Base-by-base conservation (phyloP, 1,284 basidiomycete genomes). In the Rhodotorula sp. region DNA sequence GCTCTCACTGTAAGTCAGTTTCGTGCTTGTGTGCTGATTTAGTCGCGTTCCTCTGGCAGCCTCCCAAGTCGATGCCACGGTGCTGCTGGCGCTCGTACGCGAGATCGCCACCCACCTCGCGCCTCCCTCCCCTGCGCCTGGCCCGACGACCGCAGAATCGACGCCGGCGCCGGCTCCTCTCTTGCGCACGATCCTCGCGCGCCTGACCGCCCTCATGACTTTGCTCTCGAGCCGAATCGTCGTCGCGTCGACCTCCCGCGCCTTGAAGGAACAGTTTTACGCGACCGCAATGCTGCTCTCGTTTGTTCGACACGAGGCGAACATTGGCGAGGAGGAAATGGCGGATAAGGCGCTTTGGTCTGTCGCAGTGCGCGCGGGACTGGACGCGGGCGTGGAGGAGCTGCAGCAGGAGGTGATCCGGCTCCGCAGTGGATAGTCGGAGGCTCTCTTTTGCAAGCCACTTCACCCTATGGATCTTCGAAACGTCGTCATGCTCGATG, bases 351-450 rank as follows among this genome's bases (percentile, higher is more conserved):
- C 57, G 43, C 14, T 66, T 12, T 74, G 67, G 69, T 48, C 49
- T 23, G 5, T 2, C 5, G 69, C 67, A 1, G 59, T 74, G 7
- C 16, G 28, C 26, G 50, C 60, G 4, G 72, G 69, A 0, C 28
- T 74, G 34, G 48, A 61, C 26, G 69, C 69, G 5, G 69, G 66
- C 0, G 67, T 71, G 19, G 60, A 60, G 12, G 62, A 74, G 49
- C 38, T 74, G 23, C 48, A 34, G 43, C 23, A 31, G 45, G 60
- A 69, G 62, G 58, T 68, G 7, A 5, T 73, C n/a, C 52, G n/a
- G 28, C 23, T 57, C 1, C 8, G 47, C 47, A 43, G 47, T 5
- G 56, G 16, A 10, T 58, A 52, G 31, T 18, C 45, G 26, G 16
- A 16, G 26, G n/a, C 6, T 49, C 23, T 4, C 5, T 8, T 21